Base-by-base conservation (phyloP, 1,139 yeast species). In the Spathaspora sp. region DNA sequence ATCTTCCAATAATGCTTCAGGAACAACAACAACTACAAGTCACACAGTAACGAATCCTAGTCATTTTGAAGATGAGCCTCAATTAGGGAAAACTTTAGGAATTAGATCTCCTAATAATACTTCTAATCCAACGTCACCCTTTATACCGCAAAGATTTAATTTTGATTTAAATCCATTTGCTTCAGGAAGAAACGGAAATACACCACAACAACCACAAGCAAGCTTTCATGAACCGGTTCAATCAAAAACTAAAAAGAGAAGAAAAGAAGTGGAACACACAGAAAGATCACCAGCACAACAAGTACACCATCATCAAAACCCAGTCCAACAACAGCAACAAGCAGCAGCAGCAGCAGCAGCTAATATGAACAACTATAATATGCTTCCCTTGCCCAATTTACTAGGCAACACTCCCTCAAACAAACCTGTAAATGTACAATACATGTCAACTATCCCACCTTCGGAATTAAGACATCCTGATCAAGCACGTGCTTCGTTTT, bases 381-480 rank as follows among this genome's bases (percentile, higher is more conserved):
- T 55, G 16, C 55, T 55, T 41, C 62, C 62, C 9, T 50, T 56
- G 43, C 60, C 61, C n/a, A 56, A 48, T 17, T 42, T 52, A 13
- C 44, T 57, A 41, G 41, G 47, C 17, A 54, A 49, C 33, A 25
- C 39, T 9, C 16, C 39, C 8, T n/a, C 42, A 1, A 46, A 37
- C 34, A 53, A 51, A 16, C 17, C 49, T 3, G 23, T 39, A n/a
- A 40, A 52, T 15, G 46, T 48, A 11, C 55, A 51, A 40, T 53
- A 50, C 24, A 43, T 52, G 38, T 42, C 45, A 7, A 37, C 31
- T 2, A 40, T 50, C 18, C 48, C 53, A 46, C 44, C 55, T 7
- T 48, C 55, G 1, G 38, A 51, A n/a, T 50, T 53, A 39, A 43
- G 56, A 41, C 50, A 48, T 26, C 11, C 39, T 20, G 36, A 36